phyloP scores from a whole-genome alignment of 192 early-diverging fungal genomes.

The Coemansia sp. region DNA sequence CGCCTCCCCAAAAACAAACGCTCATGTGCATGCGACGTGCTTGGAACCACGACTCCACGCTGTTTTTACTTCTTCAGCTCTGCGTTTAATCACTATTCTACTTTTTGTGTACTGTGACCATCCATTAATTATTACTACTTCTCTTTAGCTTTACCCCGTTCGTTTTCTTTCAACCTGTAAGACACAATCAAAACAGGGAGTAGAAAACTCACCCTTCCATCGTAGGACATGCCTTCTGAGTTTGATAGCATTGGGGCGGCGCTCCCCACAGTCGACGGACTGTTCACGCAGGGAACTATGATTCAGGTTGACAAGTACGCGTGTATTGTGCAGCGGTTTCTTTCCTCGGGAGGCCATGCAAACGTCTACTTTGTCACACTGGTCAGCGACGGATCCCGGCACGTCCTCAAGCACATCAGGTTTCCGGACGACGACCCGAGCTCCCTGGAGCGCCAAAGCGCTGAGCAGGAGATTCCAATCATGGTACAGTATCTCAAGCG shows the following conservation, averaged over 20 bases:
- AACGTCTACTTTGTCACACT: constrained; percentile 82
- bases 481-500: constrained; percentile 55
- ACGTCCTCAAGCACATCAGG: constrained; percentile 77
- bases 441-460: constrained; percentile 62
- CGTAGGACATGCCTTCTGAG: constrained; percentile 7
- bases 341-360: constrained; percentile 71
- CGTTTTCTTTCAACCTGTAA: no score
- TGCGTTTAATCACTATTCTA: background rate
- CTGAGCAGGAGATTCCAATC: constrained; percentile 72
- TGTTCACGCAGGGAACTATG: constrained; percentile 40
- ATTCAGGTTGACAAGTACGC: constrained; percentile 40
- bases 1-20: no score
- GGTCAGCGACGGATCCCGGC: constrained; percentile 53
- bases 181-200: background rate
- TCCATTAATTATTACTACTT: constrained; percentile 1
- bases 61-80: background rate
- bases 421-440: constrained; percentile 54
- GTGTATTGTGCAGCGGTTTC: constrained; percentile 46
- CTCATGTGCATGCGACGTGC: background rate
- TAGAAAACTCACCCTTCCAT: background rate
- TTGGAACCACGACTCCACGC: background rate
- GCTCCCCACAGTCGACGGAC: constrained; percentile 11
- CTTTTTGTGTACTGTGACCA: background rate
- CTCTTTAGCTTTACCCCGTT: no score
- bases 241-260: constrained; percentile 8